Evolutionary conservation across 78 protist genomes (phyloP).

Genomic region (slime mould (Dictyostelium discoideum)): dicty_2.7 NC_007088.5:4294501-4295000

Average conservation of each 20-base stretch:
- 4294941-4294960: conserved; percentile 24
- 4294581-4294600: conserved; percentile 56
- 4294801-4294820: conserved; percentile 74
- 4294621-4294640: conserved; percentile 8
- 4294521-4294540: conserved; percentile 80
- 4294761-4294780: conserved; percentile 19
- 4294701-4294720: conserved; percentile 86
- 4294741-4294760: conserved; percentile 71
- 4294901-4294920: conserved; percentile 33
- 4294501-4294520: conserved; percentile 21
- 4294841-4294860: conserved; percentile 55
- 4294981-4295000: conserved; percentile 49
- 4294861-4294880: conserved; percentile 64
- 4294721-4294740: conserved; percentile 81
- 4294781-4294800: conserved; percentile 50
- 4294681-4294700: conserved; percentile 71
- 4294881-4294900: conserved; percentile 76
- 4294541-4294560: conserved; percentile 66
- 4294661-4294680: conserved; percentile 80
- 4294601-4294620: conserved; percentile 25
- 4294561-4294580: conserved; percentile 5
- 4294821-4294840: conserved; percentile 78
- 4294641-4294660: conserved; percentile 41
- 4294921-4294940: conserved; percentile 27
- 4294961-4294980: not conserved